Base-by-base conservation (phyloP, 345 rosid genomes). In the Pistacia integerrima region DNA sequence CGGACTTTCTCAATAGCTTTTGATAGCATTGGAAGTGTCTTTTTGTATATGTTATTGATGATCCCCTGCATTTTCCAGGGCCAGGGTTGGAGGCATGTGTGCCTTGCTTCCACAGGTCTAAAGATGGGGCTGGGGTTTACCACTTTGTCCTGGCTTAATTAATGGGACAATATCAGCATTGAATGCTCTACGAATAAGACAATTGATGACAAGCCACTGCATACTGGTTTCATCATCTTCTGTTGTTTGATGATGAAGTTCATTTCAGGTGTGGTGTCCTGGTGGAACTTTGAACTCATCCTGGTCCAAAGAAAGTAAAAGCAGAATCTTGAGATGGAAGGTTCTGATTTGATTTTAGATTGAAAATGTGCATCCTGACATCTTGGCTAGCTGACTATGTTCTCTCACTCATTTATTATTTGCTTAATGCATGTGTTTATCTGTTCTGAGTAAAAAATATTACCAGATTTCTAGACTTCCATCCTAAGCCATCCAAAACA, bases 41-140 rank as follows among this genome's bases (percentile, higher is more conserved):
- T 78, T 69, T 65, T 46, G 72, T 64, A 76, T 74, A 36, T 66
- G 46, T 74, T 80, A 84, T 82, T 86, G 81, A 87, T 81, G 57
- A 73, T 72, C 72, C 80, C 81, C 67, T 87, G 75, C 76, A 82
- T 88, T 83, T 89, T 87, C 79, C 88, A 86, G 91, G 90, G 81
- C 83, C 82, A 82, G 54, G 70, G 80, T 85, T 76, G 84, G 77
- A 75, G 85, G 80, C 81, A 76, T 67, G 78, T 74, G 61, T 79
- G 73, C 70, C 76, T 78, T 86, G 84, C 81, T 85, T 82, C 85
- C 77, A 78, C 84, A 84, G 83, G 77, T 85, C 79, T 51, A 79
- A 78, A 77, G 77, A 77, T 78, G 85, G 81, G 77, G 81, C 78
- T 79, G 76, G 71, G 78, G 70, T 80, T 81, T 71, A 52, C 68